Evolutionary conservation across 2,329 filamentous ascomycete species (phyloP).

Genomic region (Colletotrichum limetticola): DNA sequence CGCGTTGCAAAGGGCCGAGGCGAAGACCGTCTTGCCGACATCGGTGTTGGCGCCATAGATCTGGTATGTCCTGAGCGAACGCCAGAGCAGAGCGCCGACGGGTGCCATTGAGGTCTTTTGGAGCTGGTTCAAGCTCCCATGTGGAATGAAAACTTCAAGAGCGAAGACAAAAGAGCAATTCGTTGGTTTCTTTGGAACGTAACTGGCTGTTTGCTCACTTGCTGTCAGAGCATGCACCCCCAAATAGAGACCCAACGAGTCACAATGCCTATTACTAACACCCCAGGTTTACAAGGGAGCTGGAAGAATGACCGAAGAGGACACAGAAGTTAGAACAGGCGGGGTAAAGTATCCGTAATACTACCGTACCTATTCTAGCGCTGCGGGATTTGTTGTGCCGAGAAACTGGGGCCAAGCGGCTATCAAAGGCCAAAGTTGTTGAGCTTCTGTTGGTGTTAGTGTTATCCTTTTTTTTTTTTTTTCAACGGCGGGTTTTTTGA

Average conservation of each 20-base stretch:
- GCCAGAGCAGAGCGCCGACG: constrained; percentile 72
- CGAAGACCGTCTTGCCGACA: constrained; percentile 86
- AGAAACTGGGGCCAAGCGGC: constrained; percentile 19
- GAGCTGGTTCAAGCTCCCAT: not conserved
- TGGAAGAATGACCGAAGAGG: not conserved
- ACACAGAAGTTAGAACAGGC: constrained; percentile 7
- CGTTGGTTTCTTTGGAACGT: too few relatives aligned
- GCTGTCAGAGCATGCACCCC: not conserved
- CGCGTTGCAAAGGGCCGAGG: constrained; percentile 76
- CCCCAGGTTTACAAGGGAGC: not conserved
- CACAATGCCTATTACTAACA: constrained; percentile 1
- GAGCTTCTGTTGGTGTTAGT: constrained; percentile 21
- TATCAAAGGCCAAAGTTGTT: constrained; percentile 33
- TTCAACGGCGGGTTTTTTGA: not conserved
- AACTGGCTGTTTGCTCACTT: not conserved
- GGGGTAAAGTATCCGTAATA: constrained; percentile 10
- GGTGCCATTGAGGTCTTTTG: constrained; percentile 50
- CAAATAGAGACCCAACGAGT: not conserved
- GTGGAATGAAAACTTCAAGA: not conserved
- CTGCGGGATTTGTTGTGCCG: constrained; percentile 31
- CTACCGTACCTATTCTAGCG: not conserved
- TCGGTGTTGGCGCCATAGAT: constrained; percentile 87
- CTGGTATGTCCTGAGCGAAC: constrained; percentile 75
- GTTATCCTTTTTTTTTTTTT: constrained; percentile 5
- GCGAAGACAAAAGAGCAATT: not conserved